phyloP scores from a whole-genome alignment of 345 rosid species.

The Theobroma cacao region DNA sequence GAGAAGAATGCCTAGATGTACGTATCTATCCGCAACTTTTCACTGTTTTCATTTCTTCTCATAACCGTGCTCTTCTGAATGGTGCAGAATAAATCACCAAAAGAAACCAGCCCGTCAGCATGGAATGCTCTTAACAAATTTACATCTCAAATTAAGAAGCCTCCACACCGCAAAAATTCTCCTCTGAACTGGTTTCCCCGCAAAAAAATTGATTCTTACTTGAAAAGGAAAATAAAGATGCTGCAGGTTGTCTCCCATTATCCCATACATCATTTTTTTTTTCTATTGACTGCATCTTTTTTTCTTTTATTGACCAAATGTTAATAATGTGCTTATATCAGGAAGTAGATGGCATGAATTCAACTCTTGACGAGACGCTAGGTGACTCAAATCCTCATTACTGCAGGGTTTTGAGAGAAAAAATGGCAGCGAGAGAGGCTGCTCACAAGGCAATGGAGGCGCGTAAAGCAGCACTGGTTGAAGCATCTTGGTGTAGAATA shows the following conservation, averaged over 20 bases:
- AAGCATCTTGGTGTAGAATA: constrained; percentile 93
- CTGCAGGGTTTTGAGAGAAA: constrained; percentile 78
- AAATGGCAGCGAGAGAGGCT: constrained; percentile 91
- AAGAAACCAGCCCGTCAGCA: constrained; percentile 46
- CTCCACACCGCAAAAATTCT: constrained; percentile 70
- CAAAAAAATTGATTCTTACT: constrained; percentile 72
- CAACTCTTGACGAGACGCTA: constrained; percentile 87
- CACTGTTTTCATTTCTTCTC: neutral
- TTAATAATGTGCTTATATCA: constrained; percentile 29
- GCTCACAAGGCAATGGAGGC: constrained; percentile 85
- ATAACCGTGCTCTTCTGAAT: constrained; percentile 5
- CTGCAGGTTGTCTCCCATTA: constrained; percentile 58
- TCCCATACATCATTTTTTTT: neutral
- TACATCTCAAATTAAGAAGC: constrained; percentile 74
- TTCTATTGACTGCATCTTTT: neutral
- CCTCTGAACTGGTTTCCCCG: constrained; percentile 88
- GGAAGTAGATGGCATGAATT: constrained; percentile 91
- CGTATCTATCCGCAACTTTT: neutral
- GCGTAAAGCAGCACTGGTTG: constrained; percentile 84
- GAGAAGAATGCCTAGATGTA: neutral
- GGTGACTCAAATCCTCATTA: constrained; percentile 90
- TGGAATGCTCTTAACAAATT: constrained; percentile 52
- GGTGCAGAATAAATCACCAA: constrained; percentile 60
- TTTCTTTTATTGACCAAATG: neutral
- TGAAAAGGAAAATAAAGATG: constrained; percentile 82